Percentiles rank a stretch among this genome's conserved stretches.
These are phyloP conservation scores for Bacidia gigantensis DNA, from an alignment of 495 filamentous ascomycete genomes.

Conservation along the genomic window DNA sequence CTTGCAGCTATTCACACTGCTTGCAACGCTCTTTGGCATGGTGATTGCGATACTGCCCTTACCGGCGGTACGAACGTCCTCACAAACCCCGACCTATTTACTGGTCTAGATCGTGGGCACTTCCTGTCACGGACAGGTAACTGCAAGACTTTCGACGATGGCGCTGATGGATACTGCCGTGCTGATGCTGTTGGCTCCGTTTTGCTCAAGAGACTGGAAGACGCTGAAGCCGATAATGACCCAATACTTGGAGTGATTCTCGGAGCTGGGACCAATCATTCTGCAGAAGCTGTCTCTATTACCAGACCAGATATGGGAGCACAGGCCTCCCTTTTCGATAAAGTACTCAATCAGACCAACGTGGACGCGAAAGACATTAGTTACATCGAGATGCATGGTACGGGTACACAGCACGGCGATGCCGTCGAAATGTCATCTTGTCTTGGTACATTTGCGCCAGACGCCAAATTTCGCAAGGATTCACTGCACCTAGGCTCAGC, in stretches of 20 bases:
- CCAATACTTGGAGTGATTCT: slow-evolving; percentile 22
- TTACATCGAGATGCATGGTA: slow-evolving; percentile 30
- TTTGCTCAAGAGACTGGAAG: slow-evolving; percentile 25
- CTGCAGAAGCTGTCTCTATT: slow-evolving; percentile 25
- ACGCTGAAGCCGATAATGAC: slow-evolving; percentile 24
- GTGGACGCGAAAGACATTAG: slow-evolving; percentile 17
- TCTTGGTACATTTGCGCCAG: slow-evolving; percentile 18
- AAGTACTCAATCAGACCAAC: slow-evolving; percentile 12
- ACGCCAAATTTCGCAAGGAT: slow-evolving; percentile 16
- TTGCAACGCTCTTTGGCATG: slow-evolving; percentile 24
- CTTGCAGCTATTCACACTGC: slow-evolving; percentile 24
- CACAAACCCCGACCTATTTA: slow-evolving; percentile 22
- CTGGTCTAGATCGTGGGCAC: slow-evolving; percentile 23
- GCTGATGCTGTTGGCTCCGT: slow-evolving; percentile 21
- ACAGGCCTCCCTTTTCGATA: slow-evolving; percentile 17
- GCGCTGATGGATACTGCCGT: slow-evolving; percentile 29
- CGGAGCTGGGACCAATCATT: slow-evolving; percentile 22
- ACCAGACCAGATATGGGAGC: slow-evolving; percentile 23
- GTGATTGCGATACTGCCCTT: slow-evolving; percentile 28
- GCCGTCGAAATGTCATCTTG: slow-evolving; percentile 21
- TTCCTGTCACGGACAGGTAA: slow-evolving; percentile 28
- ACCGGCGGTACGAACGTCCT: slow-evolving; percentile 29
- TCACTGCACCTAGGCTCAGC: slow-evolving; percentile 71
- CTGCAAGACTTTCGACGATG: slow-evolving; percentile 31
- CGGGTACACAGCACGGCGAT: slow-evolving; percentile 37